A percentile compares a stretch with the other conserved stretches of the same genome.
phyloP scores from a whole-genome alignment of 2,329 filamentous ascomycete species.

The Fusarium globosum region DNA sequence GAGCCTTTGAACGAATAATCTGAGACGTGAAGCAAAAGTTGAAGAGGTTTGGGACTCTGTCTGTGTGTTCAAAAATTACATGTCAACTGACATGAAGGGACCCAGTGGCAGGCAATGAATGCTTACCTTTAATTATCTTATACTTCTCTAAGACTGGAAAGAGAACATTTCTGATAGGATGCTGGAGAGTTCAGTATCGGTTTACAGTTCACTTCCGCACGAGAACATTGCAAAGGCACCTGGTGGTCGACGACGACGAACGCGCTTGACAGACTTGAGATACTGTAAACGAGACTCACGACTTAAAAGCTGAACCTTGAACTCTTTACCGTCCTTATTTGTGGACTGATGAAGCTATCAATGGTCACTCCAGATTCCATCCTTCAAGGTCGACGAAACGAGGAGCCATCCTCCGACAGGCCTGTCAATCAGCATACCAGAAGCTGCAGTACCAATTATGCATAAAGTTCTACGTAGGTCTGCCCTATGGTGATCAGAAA shows the following conservation, averaged over 20 bases:
- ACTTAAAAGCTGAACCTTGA: not conserved
- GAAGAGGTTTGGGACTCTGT: not conserved
- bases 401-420: not conserved
- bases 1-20: too few relatives aligned
- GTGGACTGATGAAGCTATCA: not conserved
- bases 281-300: not conserved
- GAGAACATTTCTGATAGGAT: not conserved
- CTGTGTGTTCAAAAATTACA: not conserved
- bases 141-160: not conserved
- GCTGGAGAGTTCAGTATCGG: too few relatives aligned
- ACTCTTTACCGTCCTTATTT: not conserved
- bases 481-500: not conserved
- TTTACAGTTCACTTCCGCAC: not conserved
- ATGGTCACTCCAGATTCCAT: not conserved
- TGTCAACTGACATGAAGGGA: not conserved
- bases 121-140: not conserved
- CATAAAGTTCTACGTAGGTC: too few relatives aligned
- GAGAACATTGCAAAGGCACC: not conserved
- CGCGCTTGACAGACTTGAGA: not conserved
- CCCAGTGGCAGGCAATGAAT: too few relatives aligned
- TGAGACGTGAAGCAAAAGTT: not conserved
- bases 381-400: not conserved
- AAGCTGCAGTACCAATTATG: not conserved
- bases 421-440: not conserved
- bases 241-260: not conserved